Percentiles rank a stretch among this genome's conserved stretches.
Evolutionary conservation across 352 stramenopile species (phyloP).

Genomic region (Pseudoperonospora humuli): DNA sequence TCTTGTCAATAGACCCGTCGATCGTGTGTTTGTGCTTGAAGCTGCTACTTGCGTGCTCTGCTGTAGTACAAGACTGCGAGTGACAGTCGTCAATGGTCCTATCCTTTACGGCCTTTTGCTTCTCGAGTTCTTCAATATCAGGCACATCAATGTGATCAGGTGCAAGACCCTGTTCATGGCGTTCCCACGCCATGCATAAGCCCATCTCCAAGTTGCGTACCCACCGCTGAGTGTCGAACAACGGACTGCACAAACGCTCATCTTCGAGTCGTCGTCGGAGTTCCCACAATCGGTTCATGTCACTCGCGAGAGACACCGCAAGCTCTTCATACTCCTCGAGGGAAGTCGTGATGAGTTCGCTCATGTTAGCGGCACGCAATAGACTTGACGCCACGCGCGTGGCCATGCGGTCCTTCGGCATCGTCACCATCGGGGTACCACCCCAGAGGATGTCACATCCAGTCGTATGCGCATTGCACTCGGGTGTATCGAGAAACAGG

Average conservation of each 20-base stretch:
- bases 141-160: slow-evolving; percentile 77
- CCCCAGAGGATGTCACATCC: slow-evolving; percentile 90
- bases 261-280: slow-evolving; percentile 66
- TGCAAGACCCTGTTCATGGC: slow-evolving; percentile 51
- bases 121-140: slow-evolving; percentile 55
- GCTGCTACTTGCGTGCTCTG: neutral
- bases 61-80: neutral
- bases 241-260: slow-evolving; percentile 46
- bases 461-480: slow-evolving; percentile 89
- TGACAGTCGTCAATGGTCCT: slow-evolving; percentile 11
- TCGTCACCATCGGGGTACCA: slow-evolving; percentile 86
- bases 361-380: slow-evolving; percentile 68
- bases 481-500: slow-evolving; percentile 89
- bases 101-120: slow-evolving; percentile 12
- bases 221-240: slow-evolving; percentile 82
- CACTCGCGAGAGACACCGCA: slow-evolving; percentile 81
- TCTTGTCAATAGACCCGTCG: slow-evolving; percentile 15
- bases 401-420: slow-evolving; percentile 87
- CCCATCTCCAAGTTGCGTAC: slow-evolving; percentile 81
- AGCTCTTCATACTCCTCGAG: slow-evolving; percentile 88
- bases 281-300: slow-evolving; percentile 78
- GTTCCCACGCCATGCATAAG: slow-evolving; percentile 60
- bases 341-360: slow-evolving; percentile 66
- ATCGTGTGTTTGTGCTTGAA: slow-evolving; percentile 3
- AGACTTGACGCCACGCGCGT: slow-evolving; percentile 85